Conservation (phyloP, 805 yeast species). For the Teunomyces gatunensis region DNA sequence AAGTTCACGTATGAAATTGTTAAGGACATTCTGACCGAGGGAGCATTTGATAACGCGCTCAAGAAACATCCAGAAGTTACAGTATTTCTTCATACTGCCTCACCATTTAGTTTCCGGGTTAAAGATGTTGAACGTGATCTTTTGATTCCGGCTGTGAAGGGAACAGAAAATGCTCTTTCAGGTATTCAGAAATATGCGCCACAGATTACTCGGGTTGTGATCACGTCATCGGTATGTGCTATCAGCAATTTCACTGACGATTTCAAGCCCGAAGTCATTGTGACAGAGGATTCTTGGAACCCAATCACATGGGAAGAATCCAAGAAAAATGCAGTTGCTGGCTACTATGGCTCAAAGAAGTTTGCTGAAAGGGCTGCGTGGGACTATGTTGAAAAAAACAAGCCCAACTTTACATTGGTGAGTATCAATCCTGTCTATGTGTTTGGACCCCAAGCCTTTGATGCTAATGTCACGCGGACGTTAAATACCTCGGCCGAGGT, state of each 20-base stretch:
- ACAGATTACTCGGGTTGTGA: constrained; percentile 46
- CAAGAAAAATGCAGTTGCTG: constrained; percentile 36
- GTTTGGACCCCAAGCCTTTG: constrained; percentile 56
- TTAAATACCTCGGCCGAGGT: constrained; percentile 37
- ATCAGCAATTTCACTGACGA: constrained; percentile 7
- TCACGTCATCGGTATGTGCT: constrained; percentile 40
- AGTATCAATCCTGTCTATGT: constrained; percentile 57
- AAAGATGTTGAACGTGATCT: constrained; percentile 47
- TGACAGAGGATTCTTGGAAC: constrained; percentile 52
- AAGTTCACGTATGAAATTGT: constrained; percentile 30
- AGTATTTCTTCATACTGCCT: constrained; percentile 49
- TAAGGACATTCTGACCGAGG: constrained; percentile 25
- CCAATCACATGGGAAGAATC: constrained; percentile 50
- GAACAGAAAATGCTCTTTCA: constrained; percentile 49
- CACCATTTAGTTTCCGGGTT: constrained; percentile 47
- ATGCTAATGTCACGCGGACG: constrained; percentile 26
- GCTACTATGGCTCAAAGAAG: constrained; percentile 24
- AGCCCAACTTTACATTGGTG: constrained; percentile 39
- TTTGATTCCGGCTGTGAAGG: constrained; percentile 56
- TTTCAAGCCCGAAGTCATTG: constrained; percentile 20
- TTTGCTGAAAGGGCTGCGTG: constrained; percentile 21
- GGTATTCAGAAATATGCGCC: constrained; percentile 44
- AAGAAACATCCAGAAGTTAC: constrained; percentile 39
- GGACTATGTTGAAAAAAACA: constrained; percentile 16
- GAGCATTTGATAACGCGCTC: constrained; percentile 50